Base-by-base conservation (phyloP, 257 asterid species). In the Haberlea rhodopensis region DNA sequence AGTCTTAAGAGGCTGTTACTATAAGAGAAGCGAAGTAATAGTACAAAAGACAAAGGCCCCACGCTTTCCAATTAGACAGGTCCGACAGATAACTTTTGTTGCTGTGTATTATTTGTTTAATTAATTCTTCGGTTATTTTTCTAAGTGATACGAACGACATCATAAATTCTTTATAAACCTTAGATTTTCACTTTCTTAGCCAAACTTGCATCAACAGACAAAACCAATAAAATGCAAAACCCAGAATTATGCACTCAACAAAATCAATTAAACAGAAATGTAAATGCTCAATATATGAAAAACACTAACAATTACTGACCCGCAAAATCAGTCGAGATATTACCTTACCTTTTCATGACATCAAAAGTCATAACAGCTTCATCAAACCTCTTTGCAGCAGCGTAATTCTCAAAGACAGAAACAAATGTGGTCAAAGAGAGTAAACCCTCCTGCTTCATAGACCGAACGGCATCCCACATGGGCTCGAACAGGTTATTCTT, bases 401-500 rank as follows among this genome's bases (percentile, higher is more conserved):
- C 85, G 51, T 87, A 87, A 70, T 78, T 76, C 72, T 82, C 90
- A 45, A 87, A 85, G 67, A 76, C 84, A 9, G 88, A 85, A 40
- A 83, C 92, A 65, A 87, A 87, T 8, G 92, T 79, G 32, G 83
- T 72, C 45, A 87, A 54, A 3, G 90, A 68, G 52, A 87, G 87
- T 65, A 79, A 56, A 6, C 84, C 85, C 76, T 83, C 90, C 59
- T 76, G 68, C 78, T 71, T 85, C 95, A 87, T 85, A 6, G 92
- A 81, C 75, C 85, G 76, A 72, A 87, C 73, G 4, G 92, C 92
- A 66, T 85, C 95, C 95, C 95, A 87, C 92, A 87, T 87, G 3
- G 81, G 80, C 63, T 81, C 95, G 65, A 87, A 87, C 29, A 83
- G 69, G 52, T 78, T 37, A 60, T 85, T 87, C 85, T 81, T 85